Percentiles rank a stretch among this genome's conserved stretches.
These are phyloP conservation scores for Vaccinium vitisidaea DNA, from an alignment of 148 eudicot species.

Conservation along the genomic window DNA sequence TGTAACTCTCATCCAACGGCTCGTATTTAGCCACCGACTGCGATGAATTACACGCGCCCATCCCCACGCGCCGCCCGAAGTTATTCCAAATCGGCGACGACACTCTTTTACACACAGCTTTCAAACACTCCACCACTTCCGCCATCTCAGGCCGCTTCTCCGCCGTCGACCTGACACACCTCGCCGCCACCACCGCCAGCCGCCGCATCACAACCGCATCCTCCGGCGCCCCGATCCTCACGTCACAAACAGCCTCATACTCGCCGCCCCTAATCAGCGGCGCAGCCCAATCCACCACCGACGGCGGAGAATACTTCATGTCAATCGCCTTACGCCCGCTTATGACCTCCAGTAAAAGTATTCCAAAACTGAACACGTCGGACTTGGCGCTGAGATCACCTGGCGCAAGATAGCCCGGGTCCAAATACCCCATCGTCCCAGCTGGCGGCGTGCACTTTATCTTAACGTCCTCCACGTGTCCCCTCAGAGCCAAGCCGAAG, in stretches of 20 bases:
- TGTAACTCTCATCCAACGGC: slow-evolving; percentile 26
- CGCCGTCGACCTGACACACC: slow-evolving; percentile 65
- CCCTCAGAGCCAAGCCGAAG: slow-evolving; percentile 72
- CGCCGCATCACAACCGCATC: slow-evolving; percentile 38
- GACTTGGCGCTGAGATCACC: slow-evolving; percentile 59
- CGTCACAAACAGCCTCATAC: slow-evolving; percentile 42
- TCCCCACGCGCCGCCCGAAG: slow-evolving; percentile 47
- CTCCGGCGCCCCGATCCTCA: slow-evolving; percentile 38
- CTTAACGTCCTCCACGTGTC: slow-evolving; percentile 57
- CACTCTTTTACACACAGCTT: slow-evolving; percentile 34
- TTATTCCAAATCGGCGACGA: slow-evolving; percentile 30
- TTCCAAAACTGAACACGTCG: slow-evolving; percentile 86
- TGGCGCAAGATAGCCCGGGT: slow-evolving; percentile 76
- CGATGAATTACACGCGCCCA: slow-evolving; percentile 26
- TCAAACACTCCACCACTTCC: slow-evolving; percentile 53
- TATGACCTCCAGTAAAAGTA: slow-evolving; percentile 61
- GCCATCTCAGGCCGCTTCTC: slow-evolving; percentile 66
- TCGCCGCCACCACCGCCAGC: slow-evolving; percentile 49
- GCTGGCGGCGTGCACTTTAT: slow-evolving; percentile 72
- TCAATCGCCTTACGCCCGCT: slow-evolving; percentile 89
- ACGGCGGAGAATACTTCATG: slow-evolving; percentile 67
- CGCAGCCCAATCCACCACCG: slow-evolving; percentile 75
- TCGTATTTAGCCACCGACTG: slow-evolving; percentile 34
- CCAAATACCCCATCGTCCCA: slow-evolving; percentile 85
- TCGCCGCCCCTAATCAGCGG: slow-evolving; percentile 56